Conservation (phyloP, 192 early-diverging fungal genomes). For the Coemansia interrupta region DNA sequence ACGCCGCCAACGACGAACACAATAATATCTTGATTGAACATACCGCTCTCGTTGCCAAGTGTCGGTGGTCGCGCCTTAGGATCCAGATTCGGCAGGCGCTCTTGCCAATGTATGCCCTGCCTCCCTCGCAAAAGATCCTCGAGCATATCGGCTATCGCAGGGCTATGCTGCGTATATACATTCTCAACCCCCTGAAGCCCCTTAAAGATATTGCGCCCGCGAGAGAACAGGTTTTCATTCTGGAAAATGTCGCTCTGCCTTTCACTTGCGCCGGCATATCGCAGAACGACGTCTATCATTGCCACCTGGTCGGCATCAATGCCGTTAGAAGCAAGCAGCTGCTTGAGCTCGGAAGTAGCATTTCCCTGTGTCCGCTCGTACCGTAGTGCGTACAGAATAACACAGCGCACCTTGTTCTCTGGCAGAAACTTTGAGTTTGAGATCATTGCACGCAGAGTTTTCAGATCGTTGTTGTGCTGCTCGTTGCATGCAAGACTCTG, state of each 20-base stretch:
- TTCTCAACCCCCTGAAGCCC: conserved; percentile 96
- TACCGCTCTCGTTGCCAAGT: conserved; percentile 30
- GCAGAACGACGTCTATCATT: conserved; percentile 67
- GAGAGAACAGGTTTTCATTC: conserved; percentile 80
- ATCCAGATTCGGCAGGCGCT: conserved; percentile 56
- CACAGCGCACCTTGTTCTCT: conserved; percentile 74
- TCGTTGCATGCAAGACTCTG: conserved; percentile 89
- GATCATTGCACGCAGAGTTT: conserved; percentile 62
- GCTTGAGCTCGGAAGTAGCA: conserved; percentile 66
- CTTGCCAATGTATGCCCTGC: conserved; percentile 37
- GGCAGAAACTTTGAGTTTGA: conserved; percentile 63
- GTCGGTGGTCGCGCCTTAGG: conserved; percentile 29
- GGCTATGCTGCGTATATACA: conserved; percentile 95
- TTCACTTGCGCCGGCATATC: conserved; percentile 73
- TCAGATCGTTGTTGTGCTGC: conserved; percentile 80
- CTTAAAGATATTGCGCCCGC: conserved; percentile 86
- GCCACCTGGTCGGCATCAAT: conserved; percentile 69
- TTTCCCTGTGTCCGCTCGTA: conserved; percentile 85
- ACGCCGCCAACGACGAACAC: conserved; percentile 95
- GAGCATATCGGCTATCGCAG: conserved; percentile 76
- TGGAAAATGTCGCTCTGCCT: conserved; percentile 87
- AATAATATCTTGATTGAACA: conserved; percentile 89
- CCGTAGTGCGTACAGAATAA: conserved; percentile 82
- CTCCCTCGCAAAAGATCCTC: conserved; percentile 74
- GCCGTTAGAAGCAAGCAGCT: conserved; percentile 66